Evolutionary conservation across 1,284 basidiomycete species (phyloP).

Genomic region (Psilocybe mexicana): DNA sequence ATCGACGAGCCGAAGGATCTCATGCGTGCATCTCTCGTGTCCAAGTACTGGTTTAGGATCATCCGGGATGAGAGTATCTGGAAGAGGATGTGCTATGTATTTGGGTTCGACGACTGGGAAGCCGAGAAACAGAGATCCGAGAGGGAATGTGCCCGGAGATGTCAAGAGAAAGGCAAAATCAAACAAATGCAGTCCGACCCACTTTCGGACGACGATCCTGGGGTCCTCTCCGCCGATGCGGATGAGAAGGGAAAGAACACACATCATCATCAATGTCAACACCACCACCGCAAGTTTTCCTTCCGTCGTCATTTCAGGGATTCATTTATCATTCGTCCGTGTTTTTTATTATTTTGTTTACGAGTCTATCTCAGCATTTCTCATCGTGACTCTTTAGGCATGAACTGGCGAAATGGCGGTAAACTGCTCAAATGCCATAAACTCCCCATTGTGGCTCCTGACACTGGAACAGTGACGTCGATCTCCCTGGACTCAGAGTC

Average conservation of each 20-base stretch:
- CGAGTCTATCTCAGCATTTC: neutral
- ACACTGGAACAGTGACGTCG: conserved; percentile 83
- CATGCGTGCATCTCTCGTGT: conserved; percentile 73
- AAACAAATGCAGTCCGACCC: neutral
- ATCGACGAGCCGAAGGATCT: conserved; percentile 84
- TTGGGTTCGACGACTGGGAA: conserved; percentile 47
- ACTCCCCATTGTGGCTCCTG: conserved; percentile 49
- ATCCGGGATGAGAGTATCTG: conserved; percentile 85
- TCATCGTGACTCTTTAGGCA: conserved; percentile 45
- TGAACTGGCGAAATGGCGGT: conserved; percentile 87
- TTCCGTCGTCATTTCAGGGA: conserved; percentile 77
- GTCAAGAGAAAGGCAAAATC: neutral
- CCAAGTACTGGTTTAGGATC: conserved; percentile 75
- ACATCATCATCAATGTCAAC: neutral
- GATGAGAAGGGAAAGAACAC: conserved; percentile 4
- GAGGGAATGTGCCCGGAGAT: neutral
- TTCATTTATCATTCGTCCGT: conserved; percentile 74
- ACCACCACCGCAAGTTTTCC: conserved; percentile 39
- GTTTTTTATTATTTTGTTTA: conserved; percentile 2
- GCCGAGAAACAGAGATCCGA: conserved; percentile 10
- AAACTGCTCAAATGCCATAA: conserved; percentile 75
- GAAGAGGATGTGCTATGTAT: conserved; percentile 74
- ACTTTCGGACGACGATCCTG: neutral
- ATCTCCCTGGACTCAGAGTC: conserved; percentile 84
- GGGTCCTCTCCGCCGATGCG: neutral